These are phyloP conservation scores for Dichotomocladium elegans DNA, from an alignment of 371 early-diverging fungal genomes.

Conservation along the genomic window DNA sequence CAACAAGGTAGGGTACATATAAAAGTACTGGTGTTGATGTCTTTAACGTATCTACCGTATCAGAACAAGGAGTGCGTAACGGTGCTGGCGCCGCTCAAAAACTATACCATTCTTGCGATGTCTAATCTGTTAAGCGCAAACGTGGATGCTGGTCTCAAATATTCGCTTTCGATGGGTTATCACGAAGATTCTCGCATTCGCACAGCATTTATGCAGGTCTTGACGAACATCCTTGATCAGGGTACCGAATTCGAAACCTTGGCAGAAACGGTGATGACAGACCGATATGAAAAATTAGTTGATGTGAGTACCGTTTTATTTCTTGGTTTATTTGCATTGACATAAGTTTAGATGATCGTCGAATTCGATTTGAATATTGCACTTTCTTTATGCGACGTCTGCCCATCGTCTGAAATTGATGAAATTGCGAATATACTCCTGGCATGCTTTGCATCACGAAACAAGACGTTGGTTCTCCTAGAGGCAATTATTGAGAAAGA, in stretches of 20 bases:
- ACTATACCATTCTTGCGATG: slow-evolving; percentile 82
- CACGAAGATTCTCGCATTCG: slow-evolving; percentile 87
- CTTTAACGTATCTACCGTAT: slow-evolving; percentile 3
- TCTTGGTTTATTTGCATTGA: neutral
- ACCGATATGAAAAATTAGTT: slow-evolving; percentile 71
- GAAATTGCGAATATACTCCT: slow-evolving; percentile 78
- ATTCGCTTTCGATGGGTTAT: slow-evolving; percentile 88
- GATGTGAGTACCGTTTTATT: slow-evolving; percentile 45
- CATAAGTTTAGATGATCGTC: slow-evolving; percentile 42
- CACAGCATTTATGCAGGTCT: slow-evolving; percentile 88
- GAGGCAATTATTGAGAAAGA: slow-evolving; percentile 83
- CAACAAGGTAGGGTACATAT: slow-evolving; percentile 10
- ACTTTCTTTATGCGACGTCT: slow-evolving; percentile 81
- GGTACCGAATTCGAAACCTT: slow-evolving; percentile 86
- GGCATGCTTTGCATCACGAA: slow-evolving; percentile 76
- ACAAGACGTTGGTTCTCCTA: slow-evolving; percentile 66
- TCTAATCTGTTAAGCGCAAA: slow-evolving; percentile 88
- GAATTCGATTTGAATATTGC: slow-evolving; percentile 70
- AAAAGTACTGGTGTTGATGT: neutral
- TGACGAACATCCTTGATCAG: slow-evolving; percentile 85
- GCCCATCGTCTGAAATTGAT: slow-evolving; percentile 84
- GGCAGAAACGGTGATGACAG: slow-evolving; percentile 71
- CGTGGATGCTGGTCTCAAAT: slow-evolving; percentile 86
- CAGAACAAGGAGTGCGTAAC: slow-evolving; percentile 59
- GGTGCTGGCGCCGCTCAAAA: slow-evolving; percentile 68